Base-by-base conservation (phyloP, 306 rosid species). In the Canavalia ensiformis region DNA sequence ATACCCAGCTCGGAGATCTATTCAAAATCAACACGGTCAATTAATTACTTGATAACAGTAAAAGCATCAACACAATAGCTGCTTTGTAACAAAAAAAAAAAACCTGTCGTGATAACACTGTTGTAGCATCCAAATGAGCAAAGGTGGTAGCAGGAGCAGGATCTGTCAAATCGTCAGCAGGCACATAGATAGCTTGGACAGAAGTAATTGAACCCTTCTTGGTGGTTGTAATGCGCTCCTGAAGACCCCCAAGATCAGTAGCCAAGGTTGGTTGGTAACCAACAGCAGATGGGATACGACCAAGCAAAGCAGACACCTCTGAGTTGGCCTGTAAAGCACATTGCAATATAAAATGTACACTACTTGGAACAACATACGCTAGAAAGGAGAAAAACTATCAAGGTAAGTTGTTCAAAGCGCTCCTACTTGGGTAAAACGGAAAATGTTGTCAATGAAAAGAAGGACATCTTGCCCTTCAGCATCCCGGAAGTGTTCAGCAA, bases 151-250 rank as follows among this genome's bases (percentile, higher is more conserved):
- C 99, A 64, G 99, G 99, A 78, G 99, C 99, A 29, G 99, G 99
- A 95, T 95, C 99, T 76, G 99, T 95, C 98, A 95, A 93, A 56
- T 95, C 99, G 87, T 95, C 99, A 79, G 99, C 99, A 82, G 99
- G 99, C 85, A 95, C 99, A 54, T 95, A 95, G 70, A 95, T 95
- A 85, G 99, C 99, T 85, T 95, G 99, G 78, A 95, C 99, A 74
- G 99, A 95, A 51, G 99, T 95, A 47, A 95, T 95, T 71, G 99
- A 95, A 85, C 99, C 99, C 83, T 95, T 95, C 86, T 93, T 95
- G 79, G 99, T 95, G 58, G 99, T 95, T 45, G 99, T 95, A 72
- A 95, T 95, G 85, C 99, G 99, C 79, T 95, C 99, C 80, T 93
- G 99, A 82, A 95, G 97, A 64, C 94, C 97, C 85, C 99, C 99